Conservation (phyloP, 305 asterid species). For the Fraxinus albicans region DNA sequence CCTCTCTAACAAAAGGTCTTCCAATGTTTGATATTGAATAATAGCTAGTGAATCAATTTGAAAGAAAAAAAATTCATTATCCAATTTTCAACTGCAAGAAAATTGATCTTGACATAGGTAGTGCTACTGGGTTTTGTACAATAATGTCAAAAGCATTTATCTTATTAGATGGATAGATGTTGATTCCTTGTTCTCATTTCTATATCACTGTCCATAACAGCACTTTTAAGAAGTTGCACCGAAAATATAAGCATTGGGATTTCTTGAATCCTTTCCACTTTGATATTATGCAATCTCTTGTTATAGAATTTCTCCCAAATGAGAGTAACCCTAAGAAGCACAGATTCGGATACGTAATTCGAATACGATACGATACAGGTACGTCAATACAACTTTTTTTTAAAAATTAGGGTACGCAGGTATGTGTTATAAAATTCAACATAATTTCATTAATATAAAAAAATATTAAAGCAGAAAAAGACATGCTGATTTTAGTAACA, state of each 20-base stretch:
- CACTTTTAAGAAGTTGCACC: background rate
- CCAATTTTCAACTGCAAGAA: background rate
- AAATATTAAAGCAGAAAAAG: too few species aligned
- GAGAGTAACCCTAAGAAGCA: background rate
- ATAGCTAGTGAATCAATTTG: background rate
- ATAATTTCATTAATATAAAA: too few species aligned
- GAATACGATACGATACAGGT: background rate
- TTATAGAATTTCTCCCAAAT: background rate
- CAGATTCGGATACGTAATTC: background rate
- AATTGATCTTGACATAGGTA: background rate
- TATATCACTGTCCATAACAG: background rate
- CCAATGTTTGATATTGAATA: background rate
- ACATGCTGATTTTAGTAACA: too few species aligned
- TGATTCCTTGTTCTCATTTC: background rate
- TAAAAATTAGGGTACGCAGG: too few species aligned
- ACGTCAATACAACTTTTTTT: too few species aligned
- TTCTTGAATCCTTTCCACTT: background rate
- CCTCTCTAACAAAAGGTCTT: background rate
- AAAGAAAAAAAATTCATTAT: background rate
- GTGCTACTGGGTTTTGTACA: background rate
- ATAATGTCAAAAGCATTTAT: background rate
- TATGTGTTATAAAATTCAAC: too few species aligned
- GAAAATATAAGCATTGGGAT: background rate
- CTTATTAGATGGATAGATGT: background rate
- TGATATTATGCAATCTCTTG: background rate